A percentile compares a stretch with the other conserved stretches of the same genome.
These are phyloP conservation scores for Plasmodium falciparum DNA, from an alignment of 169 alveolate genomes.

Conservation along the genomic window DNA sequence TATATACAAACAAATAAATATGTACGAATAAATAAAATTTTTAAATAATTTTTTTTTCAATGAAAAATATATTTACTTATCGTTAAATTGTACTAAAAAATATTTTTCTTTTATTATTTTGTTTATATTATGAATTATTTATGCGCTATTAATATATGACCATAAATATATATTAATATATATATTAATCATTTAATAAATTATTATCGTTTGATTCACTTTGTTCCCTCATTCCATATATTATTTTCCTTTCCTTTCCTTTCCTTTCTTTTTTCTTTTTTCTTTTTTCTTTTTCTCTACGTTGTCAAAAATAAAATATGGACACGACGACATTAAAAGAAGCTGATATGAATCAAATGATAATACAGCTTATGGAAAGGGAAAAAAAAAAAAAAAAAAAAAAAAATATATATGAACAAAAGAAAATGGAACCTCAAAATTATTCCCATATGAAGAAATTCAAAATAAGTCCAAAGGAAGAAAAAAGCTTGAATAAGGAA, in stretches of 20 bases:
- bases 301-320: conserved; percentile 11
- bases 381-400: conserved; percentile 21
- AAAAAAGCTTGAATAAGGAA: not conserved
- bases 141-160: too few species aligned
- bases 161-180: too few species aligned
- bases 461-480: conserved; percentile 1
- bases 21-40: too few species aligned
- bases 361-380: conserved; percentile 33
- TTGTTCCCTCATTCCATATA: not conserved
- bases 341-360: conserved; percentile 38
- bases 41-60: too few species aligned
- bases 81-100: too few species aligned
- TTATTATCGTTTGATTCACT: not conserved
- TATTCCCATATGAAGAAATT: not conserved
- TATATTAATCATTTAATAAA: too few species aligned
- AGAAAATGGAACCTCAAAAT: not conserved
- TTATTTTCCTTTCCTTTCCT: not conserved
- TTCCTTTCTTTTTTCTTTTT: not conserved
- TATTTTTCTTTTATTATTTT: too few species aligned
- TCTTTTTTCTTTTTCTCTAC: not conserved
- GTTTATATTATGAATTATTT: too few species aligned
- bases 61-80: too few species aligned
- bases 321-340: conserved; percentile 21
- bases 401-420: conserved; percentile 6
- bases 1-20: too few species aligned